Base-by-base conservation (phyloP, 2,329 filamentous ascomycete genomes). In the Coleophoma cylindrospora region DNA sequence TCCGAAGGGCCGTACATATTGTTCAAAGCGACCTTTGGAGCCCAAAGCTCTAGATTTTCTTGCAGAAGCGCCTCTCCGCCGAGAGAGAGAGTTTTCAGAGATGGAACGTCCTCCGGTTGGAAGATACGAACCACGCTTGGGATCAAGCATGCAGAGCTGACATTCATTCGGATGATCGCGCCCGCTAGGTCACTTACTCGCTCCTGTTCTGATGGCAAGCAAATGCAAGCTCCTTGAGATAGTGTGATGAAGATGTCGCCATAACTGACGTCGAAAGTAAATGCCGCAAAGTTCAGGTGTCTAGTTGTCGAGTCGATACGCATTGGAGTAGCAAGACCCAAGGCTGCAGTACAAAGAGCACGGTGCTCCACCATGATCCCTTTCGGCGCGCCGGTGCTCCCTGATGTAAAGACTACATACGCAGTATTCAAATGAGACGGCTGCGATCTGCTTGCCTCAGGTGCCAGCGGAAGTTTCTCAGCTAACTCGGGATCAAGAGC, bases 1-100 rank as follows among this genome's bases (percentile, higher is more conserved):
- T 17, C 37, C 9, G 49, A 95, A 2, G 91, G 91, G 1, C 90
- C 90, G 63, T 95, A 95, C 1, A 61, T 65, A 59, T 72, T 71
- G 48, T 68, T 50, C 40, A 70, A 60, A 19, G 67, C 61, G 55
- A 59, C 66, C 21, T 57, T 15, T 53, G 50, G 19, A 21, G 66
- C 66, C 69, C 69, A 71, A 95, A 77, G 89, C 13, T 46, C 32
- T 8, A 36, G 13, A 14, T 17, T n/a, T 13, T 46, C 32, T 19
- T 32, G 13, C 11, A 15, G 34, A 22, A 45, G 15, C 9, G 44
- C 12, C 94, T 95, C 67, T n/a, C 51, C 51, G 3, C 21, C 51
- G 32, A 51, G 34, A 37, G 22, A 17, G 14, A 53, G 19, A 32
- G 22, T 19, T n/a, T 37, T 32, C 5, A 51, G 27, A 3, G 12